Conservation (phyloP, 169 alveolate species). For the Plasmodium vinckei region DNA sequence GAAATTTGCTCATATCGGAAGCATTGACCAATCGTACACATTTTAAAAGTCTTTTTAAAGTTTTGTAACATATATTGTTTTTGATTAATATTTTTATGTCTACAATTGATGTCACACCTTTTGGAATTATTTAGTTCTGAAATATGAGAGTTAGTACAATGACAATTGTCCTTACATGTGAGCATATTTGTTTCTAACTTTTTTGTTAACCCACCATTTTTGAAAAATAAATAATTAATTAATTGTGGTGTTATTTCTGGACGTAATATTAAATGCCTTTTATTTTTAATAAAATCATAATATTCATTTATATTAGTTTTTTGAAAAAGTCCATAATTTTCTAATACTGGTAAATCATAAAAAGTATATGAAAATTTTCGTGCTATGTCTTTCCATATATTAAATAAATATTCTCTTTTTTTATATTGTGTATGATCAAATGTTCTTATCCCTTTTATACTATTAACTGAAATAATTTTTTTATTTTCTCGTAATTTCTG, state of each 20-base stretch:
- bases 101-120: not conserved
- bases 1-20: slow-evolving; percentile 79
- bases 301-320: slow-evolving; percentile 54
- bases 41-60: slow-evolving; percentile 15
- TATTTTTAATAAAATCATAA: slow-evolving; percentile 61
- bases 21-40: slow-evolving; percentile 75
- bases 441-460: slow-evolving; percentile 51
- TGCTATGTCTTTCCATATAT: slow-evolving; percentile 57
- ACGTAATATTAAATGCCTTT: slow-evolving; percentile 42
- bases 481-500: not conserved
- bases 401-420: slow-evolving; percentile 65
- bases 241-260: slow-evolving; percentile 75
- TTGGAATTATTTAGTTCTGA: not conserved
- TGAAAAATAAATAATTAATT: slow-evolving; percentile 29
- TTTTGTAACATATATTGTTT: slow-evolving; percentile 8
- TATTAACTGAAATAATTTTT: not conserved
- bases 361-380: slow-evolving; percentile 33
- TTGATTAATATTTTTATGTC: not conserved
- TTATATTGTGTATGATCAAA: slow-evolving; percentile 25
- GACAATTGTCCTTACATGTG: not conserved
- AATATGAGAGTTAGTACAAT: not conserved
- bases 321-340: slow-evolving; percentile 32
- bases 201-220: not conserved
- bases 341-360: slow-evolving; percentile 66
- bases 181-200: not conserved